Evolutionary conservation across 495 filamentous ascomycete species (phyloP), one percentile per base, ranked within the genome.

Genomic region (Lentithecium fluviatile): DNA sequence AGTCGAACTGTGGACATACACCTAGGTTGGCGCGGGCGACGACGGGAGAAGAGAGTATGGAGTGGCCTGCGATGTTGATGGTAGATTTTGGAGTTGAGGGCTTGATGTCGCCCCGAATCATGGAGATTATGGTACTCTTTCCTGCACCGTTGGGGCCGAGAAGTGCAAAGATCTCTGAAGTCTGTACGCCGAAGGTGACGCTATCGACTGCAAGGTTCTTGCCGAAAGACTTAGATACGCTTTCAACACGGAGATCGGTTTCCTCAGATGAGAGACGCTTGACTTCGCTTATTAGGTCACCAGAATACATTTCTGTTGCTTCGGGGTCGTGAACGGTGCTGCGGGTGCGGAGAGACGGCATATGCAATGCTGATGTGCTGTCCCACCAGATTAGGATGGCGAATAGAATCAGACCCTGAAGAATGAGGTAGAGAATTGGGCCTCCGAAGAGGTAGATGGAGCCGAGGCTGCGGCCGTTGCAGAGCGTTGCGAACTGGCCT

Each of bases 91-190:
- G 36, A 1, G 60, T 63, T 0, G 52, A 56, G 19, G 60, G 60
- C 21, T 47, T 64, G 49, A 91, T 79, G 65, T 95, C 90, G 19
- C 89, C 91, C 52, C 90, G 83, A 71, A 96, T 88, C 45, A 94
- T 77, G 20, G 83, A 86, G 70, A 95, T 92, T 13, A 86, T 90
- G 5, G 91, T 95, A 2, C 83, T 87, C 68, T 96, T 96, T 45
- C 91, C 91, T 0, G 91, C 91, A 20, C 89, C 90, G 70, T 96
- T 96, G 15, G 90, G 89, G 5, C 91, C 91, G 3, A 96, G 80
- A 0, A 94, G 80, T 2, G 90, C 89, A 71, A 94, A 95, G 15
- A 91, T 84, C 70, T 94, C 88, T 54, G 85, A 84, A 42, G 82
- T 82, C 43, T 83, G 79, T 24, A 95, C 84, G 40, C 85, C 88